Percentiles rank a stretch among this genome's conserved stretches.
phyloP scores from a whole-genome alignment of 2,329 filamentous ascomycete genomes.

The Ceratocystis ficicola region DNA sequence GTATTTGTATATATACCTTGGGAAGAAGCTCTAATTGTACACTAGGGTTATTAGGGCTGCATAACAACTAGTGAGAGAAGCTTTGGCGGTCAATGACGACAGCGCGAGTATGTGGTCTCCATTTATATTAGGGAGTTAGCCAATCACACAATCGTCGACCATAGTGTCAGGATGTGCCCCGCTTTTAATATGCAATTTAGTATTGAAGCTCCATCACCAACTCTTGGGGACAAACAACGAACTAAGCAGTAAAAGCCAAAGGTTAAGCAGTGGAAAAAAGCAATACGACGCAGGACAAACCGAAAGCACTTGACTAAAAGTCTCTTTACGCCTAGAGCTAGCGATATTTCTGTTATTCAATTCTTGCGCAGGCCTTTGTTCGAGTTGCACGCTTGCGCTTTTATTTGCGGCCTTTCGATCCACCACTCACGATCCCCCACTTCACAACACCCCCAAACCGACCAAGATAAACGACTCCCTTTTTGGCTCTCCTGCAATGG shows the following conservation, averaged over 20 bases:
- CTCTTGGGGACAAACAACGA: neutral
- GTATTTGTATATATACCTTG: slow-evolving; percentile 11
- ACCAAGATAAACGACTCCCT: neutral
- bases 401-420: neutral
- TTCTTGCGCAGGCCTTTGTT: neutral
- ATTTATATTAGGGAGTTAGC: neutral
- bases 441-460: neutral
- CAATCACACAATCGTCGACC: neutral
- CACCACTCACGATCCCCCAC: neutral
- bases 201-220: slow-evolving; percentile 2
- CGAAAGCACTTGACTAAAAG: neutral
- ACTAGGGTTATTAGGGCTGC: neutral
- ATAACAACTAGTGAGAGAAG: neutral
- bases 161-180: neutral
- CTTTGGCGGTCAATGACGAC: slow-evolving; percentile 7
- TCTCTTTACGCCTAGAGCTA: neutral
- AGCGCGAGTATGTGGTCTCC: neutral
- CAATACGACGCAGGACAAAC: neutral
- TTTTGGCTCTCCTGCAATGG: slow-evolving; percentile 32
- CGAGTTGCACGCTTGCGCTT: neutral
- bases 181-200: neutral
- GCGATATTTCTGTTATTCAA: neutral
- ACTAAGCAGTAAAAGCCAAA: neutral
- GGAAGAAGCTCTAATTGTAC: no score
- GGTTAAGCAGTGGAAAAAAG: neutral